A percentile compares a stretch with the other conserved stretches of the same genome.
Evolutionary conservation across 1,139 yeast species (phyloP).

Genomic region (Nadsonia commutata): DNA sequence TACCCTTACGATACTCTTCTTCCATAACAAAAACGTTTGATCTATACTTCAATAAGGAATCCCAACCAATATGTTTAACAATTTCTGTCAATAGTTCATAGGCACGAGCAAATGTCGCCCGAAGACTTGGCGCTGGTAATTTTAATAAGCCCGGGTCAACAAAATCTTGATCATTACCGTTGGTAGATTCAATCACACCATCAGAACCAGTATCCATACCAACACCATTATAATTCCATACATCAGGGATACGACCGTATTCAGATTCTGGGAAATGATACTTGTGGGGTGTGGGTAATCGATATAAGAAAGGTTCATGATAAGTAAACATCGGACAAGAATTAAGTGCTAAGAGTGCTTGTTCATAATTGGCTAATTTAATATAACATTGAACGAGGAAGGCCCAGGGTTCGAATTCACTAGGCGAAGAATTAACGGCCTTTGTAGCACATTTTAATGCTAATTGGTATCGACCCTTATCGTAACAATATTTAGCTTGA

Average conservation of each 20-base stretch:
- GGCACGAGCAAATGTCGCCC: constrained; percentile 67
- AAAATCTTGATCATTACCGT: constrained; percentile 27
- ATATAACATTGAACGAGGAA: constrained; percentile 60
- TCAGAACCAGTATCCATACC: constrained; percentile 1
- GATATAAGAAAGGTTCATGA: constrained; percentile 36
- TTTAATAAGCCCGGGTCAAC: constrained; percentile 56
- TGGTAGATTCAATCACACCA: constrained; percentile 13
- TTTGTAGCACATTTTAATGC: constrained; percentile 63
- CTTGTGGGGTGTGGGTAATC: constrained; percentile 53
- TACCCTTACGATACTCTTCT: constrained; percentile 47
- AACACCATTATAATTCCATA: constrained; percentile 27
- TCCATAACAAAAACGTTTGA: constrained; percentile 91
- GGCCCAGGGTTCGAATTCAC: constrained; percentile 78
- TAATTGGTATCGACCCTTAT: constrained; percentile 49
- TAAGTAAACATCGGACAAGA: constrained; percentile 85
- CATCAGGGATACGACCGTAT: constrained; percentile 46
- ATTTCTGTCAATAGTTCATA: constrained; percentile 66
- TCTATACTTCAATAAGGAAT: constrained; percentile 59
- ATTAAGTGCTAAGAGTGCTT: constrained; percentile 70
- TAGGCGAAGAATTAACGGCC: constrained; percentile 70
- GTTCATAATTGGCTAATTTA: constrained; percentile 50
- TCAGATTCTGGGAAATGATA: constrained; percentile 64
- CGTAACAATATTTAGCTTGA: constrained; percentile 60
- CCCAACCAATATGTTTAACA: constrained; percentile 74
- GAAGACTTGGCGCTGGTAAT: constrained; percentile 63